Percentiles rank a stretch among this genome's conserved stretches.
Evolutionary conservation across 306 rosid genomes (phyloP).

Genomic region (Herpetospermum pedunculosum): DNA sequence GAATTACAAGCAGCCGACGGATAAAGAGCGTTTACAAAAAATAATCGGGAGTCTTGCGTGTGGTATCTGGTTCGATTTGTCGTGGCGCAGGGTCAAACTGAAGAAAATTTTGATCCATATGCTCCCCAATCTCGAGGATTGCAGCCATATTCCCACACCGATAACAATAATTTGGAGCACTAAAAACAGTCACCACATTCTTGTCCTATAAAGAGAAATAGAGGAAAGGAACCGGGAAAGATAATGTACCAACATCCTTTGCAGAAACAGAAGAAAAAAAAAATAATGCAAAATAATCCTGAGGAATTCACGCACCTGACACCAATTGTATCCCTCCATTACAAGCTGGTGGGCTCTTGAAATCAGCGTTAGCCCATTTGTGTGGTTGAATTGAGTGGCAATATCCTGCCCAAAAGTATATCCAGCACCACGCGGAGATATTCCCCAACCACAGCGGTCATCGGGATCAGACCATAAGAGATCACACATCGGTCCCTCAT

Average conservation of each 20-base stretch:
- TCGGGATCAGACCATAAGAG: conserved; percentile 46
- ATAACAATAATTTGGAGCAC: conserved; percentile 48
- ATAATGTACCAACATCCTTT: neutral
- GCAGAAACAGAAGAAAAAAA: neutral
- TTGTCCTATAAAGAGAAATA: conserved; percentile 21
- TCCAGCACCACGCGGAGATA: conserved; percentile 48
- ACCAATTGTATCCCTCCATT: conserved; percentile 53
- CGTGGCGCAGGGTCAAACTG: conserved; percentile 51
- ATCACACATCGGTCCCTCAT: conserved; percentile 50
- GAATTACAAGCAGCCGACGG: conserved; percentile 19
- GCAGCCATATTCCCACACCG: conserved; percentile 52
- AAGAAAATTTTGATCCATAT: conserved; percentile 43
- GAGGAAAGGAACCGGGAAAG: neutral
- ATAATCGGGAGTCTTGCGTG: conserved; percentile 42
- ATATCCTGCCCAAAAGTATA: conserved; percentile 45
- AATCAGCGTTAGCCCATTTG: conserved; percentile 38
- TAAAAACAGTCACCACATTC: conserved; percentile 44
- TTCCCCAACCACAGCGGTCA: conserved; percentile 47
- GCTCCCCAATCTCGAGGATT: conserved; percentile 41
- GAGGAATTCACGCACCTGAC: conserved; percentile 31
- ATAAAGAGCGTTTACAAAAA: conserved; percentile 31
- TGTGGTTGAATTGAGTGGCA: conserved; percentile 42
- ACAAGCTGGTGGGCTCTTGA: conserved; percentile 55
- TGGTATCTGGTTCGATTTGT: conserved; percentile 37
- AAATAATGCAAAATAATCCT: neutral